A percentile compares a stretch with the other conserved stretches of the same genome.
Evolutionary conservation across 2,329 filamentous ascomycete species (phyloP).

Genomic region (Colletotrichum somersetense): DNA sequence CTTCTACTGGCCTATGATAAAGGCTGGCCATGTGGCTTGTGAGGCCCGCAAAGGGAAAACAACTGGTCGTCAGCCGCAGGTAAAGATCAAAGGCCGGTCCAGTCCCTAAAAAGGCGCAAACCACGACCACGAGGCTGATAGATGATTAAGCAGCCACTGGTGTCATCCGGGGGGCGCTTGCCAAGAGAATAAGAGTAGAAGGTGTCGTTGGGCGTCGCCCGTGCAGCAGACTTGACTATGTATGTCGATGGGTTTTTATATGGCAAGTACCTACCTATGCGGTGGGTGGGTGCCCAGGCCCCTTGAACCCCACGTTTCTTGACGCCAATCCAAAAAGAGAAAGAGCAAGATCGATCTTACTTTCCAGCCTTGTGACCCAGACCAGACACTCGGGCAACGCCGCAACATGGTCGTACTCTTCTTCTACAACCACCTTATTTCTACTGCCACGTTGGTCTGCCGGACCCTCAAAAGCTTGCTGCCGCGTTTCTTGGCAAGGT

Average conservation of each 20-base stretch:
- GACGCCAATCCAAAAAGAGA: background rate
- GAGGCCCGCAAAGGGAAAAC: background rate
- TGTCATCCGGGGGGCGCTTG: too few relatives aligned
- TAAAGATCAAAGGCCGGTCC: too few relatives aligned
- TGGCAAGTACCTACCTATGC: too few relatives aligned
- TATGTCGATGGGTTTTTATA: too few relatives aligned
- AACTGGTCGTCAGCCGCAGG: background rate
- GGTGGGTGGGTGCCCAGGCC: background rate
- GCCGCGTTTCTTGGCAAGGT: background rate
- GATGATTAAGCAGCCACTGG: background rate
- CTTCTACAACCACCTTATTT: background rate
- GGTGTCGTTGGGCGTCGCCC: background rate
- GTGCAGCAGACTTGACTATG: background rate
- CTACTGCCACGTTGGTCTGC: background rate
- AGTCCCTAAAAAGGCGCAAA: background rate
- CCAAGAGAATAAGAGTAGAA: background rate
- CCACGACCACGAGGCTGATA: background rate
- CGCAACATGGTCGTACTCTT: background rate
- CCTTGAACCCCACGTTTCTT: background rate
- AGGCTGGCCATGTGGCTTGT: background rate
- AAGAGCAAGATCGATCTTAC: background rate
- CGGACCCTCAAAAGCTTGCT: background rate
- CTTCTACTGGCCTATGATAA: too few relatives aligned
- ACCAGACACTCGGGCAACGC: background rate
- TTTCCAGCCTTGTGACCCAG: background rate